Base-by-base conservation (phyloP, 2,329 filamentous ascomycete genomes). In the Coleophoma crateriformis region DNA sequence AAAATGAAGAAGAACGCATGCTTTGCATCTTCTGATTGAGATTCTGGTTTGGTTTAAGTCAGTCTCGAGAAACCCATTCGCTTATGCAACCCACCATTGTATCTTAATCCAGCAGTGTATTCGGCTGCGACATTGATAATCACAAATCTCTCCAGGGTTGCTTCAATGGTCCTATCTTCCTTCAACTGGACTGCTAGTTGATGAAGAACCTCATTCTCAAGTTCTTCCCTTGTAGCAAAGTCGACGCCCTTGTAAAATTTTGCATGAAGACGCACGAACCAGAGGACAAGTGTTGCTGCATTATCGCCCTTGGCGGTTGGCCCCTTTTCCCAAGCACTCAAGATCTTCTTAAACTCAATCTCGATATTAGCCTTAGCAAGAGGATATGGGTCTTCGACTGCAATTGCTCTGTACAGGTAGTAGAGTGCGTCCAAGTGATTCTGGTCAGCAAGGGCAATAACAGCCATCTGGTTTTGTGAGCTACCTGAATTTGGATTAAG, bases 391-490 rank as follows among this genome's bases (percentile, higher is more conserved):
- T 84, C 75, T 47, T 83, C 76, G 33, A 89, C 84, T 8, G 84
- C 84, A 58, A 94, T 77, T 14, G 91, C 85, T 54, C 91, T 85
- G 64, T 96, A 94, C 38, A 97, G 81, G 66, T 96, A 84, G 67
- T 96, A 97, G 32, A 95, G 85, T 10, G 90, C 85, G 53, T 90
- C 82, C 46, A 97, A 78, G 64, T 95, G 87, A 58, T 92, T 86
- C 50, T 79, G 80, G 59, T 91, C 82, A 47, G 87, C 84, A 44
- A 89, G 78, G 52, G 87, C 85, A 51, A 97, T 85, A 34, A 97
- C 88, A 34, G 88, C 91, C 66, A 94, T 82, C 67, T 97, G 94
- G 62, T 99, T 92, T 62, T 95, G 87, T 14, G 90, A 87, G 54
- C 84, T 81, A 32, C 92, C 92, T 42, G 87, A 90, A 15, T 81